Evolutionary conservation across 805 yeast genomes (phyloP).

Genomic region (Metschnikowia orientalis): DNA sequence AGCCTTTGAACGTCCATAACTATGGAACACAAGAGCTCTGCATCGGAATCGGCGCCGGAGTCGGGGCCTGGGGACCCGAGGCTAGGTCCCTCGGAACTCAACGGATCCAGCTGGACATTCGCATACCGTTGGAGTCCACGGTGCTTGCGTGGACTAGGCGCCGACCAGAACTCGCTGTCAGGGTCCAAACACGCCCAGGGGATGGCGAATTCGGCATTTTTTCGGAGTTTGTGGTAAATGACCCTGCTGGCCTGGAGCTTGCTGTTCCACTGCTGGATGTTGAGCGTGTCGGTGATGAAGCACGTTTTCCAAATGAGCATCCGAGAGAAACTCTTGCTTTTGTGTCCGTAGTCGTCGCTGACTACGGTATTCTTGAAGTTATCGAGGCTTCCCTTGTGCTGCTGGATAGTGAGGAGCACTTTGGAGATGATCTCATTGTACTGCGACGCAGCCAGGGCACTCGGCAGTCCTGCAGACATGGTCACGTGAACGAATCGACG

Average conservation of each 20-base stretch:
- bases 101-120: slow-evolving; percentile 18
- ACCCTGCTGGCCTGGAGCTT: slow-evolving; percentile 28
- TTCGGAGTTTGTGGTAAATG: slow-evolving; percentile 31
- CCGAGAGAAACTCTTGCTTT: slow-evolving; percentile 24
- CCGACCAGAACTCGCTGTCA: slow-evolving; percentile 26
- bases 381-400: slow-evolving; percentile 29
- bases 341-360: slow-evolving; percentile 27
- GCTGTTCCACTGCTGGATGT: slow-evolving; percentile 31
- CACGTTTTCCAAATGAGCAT: slow-evolving; percentile 37
- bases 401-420: slow-evolving; percentile 33
- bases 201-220: slow-evolving; percentile 26
- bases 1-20: slow-evolving; percentile 50
- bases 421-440: slow-evolving; percentile 36
- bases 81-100: slow-evolving; percentile 10
- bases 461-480: too few species aligned
- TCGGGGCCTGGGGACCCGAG: too few species aligned
- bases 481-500: too few species aligned
- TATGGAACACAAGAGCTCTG: slow-evolving; percentile 38
- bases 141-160: neutral
- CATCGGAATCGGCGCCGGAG: slow-evolving; percentile 1
- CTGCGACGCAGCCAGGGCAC: too few species aligned
- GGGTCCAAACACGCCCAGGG: slow-evolving; percentile 36
- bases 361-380: slow-evolving; percentile 25
- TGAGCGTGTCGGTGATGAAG: slow-evolving; percentile 33
- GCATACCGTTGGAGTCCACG: slow-evolving; percentile 18